Conservation (phyloP, 768 basidiomycete species). For the Serendipita sp. region DNA sequence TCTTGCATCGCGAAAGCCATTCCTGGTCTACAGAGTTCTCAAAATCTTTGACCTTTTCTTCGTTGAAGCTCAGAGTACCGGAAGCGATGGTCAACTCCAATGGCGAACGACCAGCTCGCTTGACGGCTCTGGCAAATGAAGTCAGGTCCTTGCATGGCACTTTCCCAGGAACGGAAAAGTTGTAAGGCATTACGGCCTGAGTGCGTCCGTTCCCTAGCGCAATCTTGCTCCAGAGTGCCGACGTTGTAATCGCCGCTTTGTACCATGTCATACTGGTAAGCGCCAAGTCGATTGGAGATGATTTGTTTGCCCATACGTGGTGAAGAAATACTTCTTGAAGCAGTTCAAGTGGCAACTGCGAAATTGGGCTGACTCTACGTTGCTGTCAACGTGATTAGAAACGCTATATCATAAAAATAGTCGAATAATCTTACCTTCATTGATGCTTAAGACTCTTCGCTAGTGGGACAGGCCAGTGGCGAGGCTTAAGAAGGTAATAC, state of each 20-base stretch:
- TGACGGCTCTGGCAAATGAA: neutral
- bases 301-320: neutral
- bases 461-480: too few relatives aligned
- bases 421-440: too few relatives aligned
- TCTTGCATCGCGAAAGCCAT: neutral
- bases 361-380: too few relatives aligned
- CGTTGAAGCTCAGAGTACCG: neutral
- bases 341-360: neutral
- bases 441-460: too few relatives aligned
- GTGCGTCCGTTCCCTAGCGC: neutral
- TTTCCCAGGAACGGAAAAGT: neutral
- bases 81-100: neutral
- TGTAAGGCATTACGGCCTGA: neutral
- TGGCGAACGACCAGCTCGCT: neutral
- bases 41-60: neutral
- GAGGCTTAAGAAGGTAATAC: too few relatives aligned
- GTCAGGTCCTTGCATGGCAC: neutral
- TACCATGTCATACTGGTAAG: neutral
- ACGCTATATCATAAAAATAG: too few relatives aligned
- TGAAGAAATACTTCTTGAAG: neutral
- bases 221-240: neutral
- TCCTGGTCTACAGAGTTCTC: neutral
- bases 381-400: too few relatives aligned
- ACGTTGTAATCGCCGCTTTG: neutral
- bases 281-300: neutral